These are phyloP conservation scores for Nothomitra cinnamomea DNA, from an alignment of 2,329 filamentous ascomycete species.

Conservation along the genomic window DNA sequence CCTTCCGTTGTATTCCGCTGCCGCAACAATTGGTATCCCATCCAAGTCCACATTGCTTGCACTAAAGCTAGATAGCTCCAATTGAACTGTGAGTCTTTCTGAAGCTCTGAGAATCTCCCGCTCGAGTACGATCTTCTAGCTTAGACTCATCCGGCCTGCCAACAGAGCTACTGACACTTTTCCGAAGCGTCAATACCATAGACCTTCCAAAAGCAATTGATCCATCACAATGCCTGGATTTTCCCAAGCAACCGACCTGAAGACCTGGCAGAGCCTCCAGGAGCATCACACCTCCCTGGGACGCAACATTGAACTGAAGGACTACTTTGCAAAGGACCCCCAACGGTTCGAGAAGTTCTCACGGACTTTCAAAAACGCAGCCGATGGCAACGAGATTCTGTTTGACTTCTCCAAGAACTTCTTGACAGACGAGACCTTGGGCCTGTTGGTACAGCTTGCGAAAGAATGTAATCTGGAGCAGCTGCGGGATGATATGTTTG, in stretches of 20 bases:
- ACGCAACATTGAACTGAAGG: slow-evolving; percentile 81
- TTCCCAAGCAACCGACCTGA: slow-evolving; percentile 71
- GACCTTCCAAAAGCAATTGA: background rate
- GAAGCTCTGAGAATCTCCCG: no score
- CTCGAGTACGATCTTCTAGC: no score
- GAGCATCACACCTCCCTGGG: slow-evolving; percentile 74
- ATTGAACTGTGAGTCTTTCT: no score
- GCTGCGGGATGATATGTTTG: slow-evolving; percentile 95
- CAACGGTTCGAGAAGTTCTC: slow-evolving; percentile 81
- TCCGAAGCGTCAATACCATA: background rate
- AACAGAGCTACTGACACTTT: background rate
- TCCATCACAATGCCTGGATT: slow-evolving; percentile 38
- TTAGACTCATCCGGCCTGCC: no score
- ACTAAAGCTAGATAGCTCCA: no score
- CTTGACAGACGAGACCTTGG: slow-evolving; percentile 78
- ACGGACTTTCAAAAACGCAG: slow-evolving; percentile 62
- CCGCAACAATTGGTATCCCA: no score
- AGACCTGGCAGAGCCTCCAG: slow-evolving; percentile 80
- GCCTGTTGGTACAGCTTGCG: slow-evolving; percentile 74
- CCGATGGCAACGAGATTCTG: slow-evolving; percentile 70
- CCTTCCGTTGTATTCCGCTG: background rate
- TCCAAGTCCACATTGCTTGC: no score
- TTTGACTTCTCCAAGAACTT: slow-evolving; percentile 99
- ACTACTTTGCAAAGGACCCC: slow-evolving; percentile 78
- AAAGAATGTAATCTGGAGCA: slow-evolving; percentile 82